Evolutionary conservation across 345 rosid species (phyloP).

Genomic region (Sonneratia alba): DNA sequence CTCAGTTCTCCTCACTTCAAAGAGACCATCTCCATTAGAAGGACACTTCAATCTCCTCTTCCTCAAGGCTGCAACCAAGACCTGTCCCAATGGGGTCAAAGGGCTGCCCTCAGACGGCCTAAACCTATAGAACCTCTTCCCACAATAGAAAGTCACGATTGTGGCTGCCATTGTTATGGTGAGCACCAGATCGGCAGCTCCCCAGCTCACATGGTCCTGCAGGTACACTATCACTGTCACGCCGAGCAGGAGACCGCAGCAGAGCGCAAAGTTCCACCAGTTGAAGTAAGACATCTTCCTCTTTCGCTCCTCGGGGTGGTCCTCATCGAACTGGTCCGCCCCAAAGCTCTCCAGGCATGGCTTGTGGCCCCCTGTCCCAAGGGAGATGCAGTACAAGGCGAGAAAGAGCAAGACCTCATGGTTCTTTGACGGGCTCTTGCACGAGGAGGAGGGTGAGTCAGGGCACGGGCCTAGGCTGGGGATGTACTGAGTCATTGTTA

Average conservation of each 20-base stretch:
- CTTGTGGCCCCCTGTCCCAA: conserved; percentile 41
- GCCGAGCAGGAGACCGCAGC: conserved; percentile 31
- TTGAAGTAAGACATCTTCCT: conserved; percentile 48
- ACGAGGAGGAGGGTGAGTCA: not conserved
- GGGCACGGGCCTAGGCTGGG: conserved; percentile 26
- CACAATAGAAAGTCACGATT: conserved; percentile 13
- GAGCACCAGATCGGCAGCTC: conserved; percentile 24
- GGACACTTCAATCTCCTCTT: conserved; percentile 29
- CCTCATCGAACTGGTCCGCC: conserved; percentile 45
- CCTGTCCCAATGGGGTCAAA: conserved; percentile 27
- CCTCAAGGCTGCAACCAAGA: conserved; percentile 27
- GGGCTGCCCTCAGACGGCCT: conserved; percentile 26
- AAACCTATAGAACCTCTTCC: conserved; percentile 24
- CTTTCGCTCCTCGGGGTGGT: conserved; percentile 31
- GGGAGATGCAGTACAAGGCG: conserved; percentile 34
- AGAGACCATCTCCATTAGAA: conserved; percentile 16
- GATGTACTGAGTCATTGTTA: conserved; percentile 30
- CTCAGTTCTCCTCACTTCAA: conserved; percentile 12
- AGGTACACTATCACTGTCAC: conserved; percentile 31
- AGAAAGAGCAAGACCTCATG: conserved; percentile 35
- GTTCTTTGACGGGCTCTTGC: conserved; percentile 22
- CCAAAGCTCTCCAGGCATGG: conserved; percentile 47
- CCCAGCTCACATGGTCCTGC: conserved; percentile 30
- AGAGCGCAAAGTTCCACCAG: conserved; percentile 35
- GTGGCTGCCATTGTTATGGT: conserved; percentile 21